phyloP scores from a whole-genome alignment of 2,329 filamentous ascomycete genomes.

The Orbilia blumenaviensis region DNA sequence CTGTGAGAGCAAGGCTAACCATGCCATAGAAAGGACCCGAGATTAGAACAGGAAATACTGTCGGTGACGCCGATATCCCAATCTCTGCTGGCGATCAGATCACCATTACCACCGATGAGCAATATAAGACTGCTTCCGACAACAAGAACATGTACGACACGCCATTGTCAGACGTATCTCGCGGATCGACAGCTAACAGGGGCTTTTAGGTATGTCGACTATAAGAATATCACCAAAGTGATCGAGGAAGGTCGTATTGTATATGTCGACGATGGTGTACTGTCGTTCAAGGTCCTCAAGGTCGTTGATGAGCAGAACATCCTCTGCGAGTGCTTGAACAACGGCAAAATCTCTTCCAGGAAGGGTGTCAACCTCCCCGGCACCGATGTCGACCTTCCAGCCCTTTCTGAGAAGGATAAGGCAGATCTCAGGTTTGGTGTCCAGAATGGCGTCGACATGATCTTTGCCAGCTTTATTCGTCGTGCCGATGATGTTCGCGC shows the following conservation, averaged over 20 bases:
- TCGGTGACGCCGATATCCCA: constrained; percentile 76
- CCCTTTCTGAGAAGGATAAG: constrained; percentile 98
- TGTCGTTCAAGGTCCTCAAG: constrained; percentile 92
- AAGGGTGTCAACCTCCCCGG: constrained; percentile 99
- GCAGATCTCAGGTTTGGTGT: constrained; percentile 92
- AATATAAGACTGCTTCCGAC: constrained; percentile 84
- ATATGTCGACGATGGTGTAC: constrained; percentile 97
- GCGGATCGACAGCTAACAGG: neutral
- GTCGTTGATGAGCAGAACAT: constrained; percentile 89
- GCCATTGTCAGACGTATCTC: neutral
- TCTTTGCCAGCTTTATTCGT: constrained; percentile 98
- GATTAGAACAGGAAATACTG: constrained; percentile 83
- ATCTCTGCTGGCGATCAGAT: constrained; percentile 83
- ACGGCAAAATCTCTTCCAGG: constrained; percentile 97
- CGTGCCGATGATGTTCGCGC: constrained; percentile 89
- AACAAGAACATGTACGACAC: constrained; percentile 86
- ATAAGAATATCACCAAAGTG: constrained; percentile 99
- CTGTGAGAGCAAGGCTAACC: constrained; percentile 17
- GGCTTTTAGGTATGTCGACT: constrained; percentile 83
- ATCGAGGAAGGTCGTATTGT: constrained; percentile 90
- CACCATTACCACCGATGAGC: constrained; percentile 96
- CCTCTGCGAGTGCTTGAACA: constrained; percentile 88
- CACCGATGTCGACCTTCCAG: constrained; percentile 97
- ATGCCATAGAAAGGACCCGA: constrained; percentile 75
- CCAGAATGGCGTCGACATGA: constrained; percentile 98